Evolutionary conservation across 2,329 filamentous ascomycete species (phyloP), one percentile per base, ranked within the genome.

Genomic region (Colletotrichum plurivorum): DNA sequence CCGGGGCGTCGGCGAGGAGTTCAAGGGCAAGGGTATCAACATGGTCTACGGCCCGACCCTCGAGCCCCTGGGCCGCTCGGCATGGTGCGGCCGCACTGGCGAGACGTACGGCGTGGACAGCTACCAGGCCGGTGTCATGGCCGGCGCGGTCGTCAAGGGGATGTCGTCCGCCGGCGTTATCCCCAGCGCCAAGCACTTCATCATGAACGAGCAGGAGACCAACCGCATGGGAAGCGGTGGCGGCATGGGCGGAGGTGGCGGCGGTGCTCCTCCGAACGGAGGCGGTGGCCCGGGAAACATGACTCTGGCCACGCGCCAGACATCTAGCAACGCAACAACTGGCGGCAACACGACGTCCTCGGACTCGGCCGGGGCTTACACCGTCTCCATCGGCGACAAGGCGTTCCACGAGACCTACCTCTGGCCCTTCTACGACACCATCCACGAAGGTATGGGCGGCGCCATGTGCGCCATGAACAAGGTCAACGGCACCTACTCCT

Each of bases 281-380:
- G 53, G 36, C 0, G 54, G 54, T 3, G n/a, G 18, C 0, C 31
- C 31, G 1, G 31, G 41, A 1, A 58, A 63, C 52, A 20, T 18
- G 5, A 63, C 52, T 0, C 8, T 63, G 15, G 49, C 43, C 1
- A 25, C 22, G 1, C 88, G 92, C 27, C 92, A 94, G 77, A 84
- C 95, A 36, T 93, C 90, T 7, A 90, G 90, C 63, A 95, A 96
- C 75, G 20, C 15, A 2, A 76, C 73, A 12, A 84, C 90, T 52
- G 84, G 86, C 6, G 58, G 31, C 27, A 87, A 90, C 71, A 72
- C 84, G 0, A 74, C 86, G 7, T 87, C 84, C 5, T 81, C 84
- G 13, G 90, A 90, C 60, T 27, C 16, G 25, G 49, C 61, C 7
- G 52, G 52, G n/a, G 43, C 61, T 20, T 58, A 53, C 10, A 63